A percentile compares a stretch with the other conserved stretches of the same genome.
Conservation (phyloP, 2,329 filamentous ascomycete species). For the Penicillium frequentans region DNA sequence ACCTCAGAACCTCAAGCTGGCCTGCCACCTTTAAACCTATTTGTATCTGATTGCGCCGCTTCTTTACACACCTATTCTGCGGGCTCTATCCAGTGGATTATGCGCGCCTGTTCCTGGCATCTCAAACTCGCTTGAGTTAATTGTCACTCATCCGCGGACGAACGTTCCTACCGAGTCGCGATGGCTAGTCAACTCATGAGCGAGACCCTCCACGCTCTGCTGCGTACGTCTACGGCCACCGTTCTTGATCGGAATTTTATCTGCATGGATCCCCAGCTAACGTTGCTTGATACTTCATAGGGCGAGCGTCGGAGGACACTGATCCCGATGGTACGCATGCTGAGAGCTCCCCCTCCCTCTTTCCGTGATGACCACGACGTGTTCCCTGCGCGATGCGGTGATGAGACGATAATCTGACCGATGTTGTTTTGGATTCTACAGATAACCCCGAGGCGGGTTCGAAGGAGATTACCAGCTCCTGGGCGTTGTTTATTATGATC, state of each 20-base stretch:
- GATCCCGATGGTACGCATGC: conserved; percentile 40
- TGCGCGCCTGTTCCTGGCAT: conserved; percentile 34
- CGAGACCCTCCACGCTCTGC: conserved; percentile 34
- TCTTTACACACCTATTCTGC: not conserved
- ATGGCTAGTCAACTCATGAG: conserved; percentile 40
- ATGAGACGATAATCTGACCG: not conserved
- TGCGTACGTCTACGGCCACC: conserved; percentile 32
- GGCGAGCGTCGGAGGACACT: conserved; percentile 38
- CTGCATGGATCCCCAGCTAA: conserved; percentile 18
- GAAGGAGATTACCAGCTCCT: conserved; percentile 93
- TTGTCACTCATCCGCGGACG: conserved; percentile 28
- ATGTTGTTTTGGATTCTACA: conserved; percentile 23
- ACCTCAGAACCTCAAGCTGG: conserved; percentile 8
- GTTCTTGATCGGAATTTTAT: not conserved
- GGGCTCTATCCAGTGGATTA: conserved; percentile 28
- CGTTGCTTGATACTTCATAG: conserved; percentile 19
- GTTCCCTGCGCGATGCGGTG: not conserved
- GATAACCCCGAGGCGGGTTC: conserved; percentile 76
- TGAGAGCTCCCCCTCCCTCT: conserved; percentile 2
- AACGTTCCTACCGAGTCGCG: conserved; percentile 22
- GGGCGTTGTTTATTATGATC: conserved; percentile 96
- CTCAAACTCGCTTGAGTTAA: conserved; percentile 36
- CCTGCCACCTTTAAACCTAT: conserved; percentile 7
- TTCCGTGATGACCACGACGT: not conserved
- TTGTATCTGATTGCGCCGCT: conserved; percentile 5